Base-by-base conservation (phyloP, 139 green algal species). In the Volvox reticuliferus region DNA sequence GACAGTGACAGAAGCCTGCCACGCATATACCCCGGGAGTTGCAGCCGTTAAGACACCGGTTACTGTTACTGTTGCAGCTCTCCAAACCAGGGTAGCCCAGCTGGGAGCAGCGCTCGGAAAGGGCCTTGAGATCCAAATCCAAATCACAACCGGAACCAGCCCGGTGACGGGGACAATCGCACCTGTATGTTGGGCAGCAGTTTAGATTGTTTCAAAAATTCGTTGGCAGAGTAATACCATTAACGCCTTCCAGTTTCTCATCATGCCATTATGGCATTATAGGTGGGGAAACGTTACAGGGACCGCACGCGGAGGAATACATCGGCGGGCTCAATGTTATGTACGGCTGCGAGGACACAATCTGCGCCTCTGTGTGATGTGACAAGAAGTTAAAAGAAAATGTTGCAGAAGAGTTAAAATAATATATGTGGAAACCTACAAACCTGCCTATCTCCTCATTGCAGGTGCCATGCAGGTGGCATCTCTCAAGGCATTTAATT, bases 41-140 rank as follows among this genome's bases (percentile, higher is more conserved):
- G 87, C 91, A 93, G 61, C 17, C 73, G 79, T 93, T 93, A 24
- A 88, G 20, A 82, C 91, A 93, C 33, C 21, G 28, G 44, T 86
- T 86, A n/a, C 3, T 79, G 6, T 65, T 17, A 63, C 32, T 67
- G 65, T 17, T 30, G 82, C 82, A 88, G 82, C 63, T 50, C 32
- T 44, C 20, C 2, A 88, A 18, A 14, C 63, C 65, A 18, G 30
- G 12, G 63, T 67, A 79, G 32, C 33, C 65, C 32, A 79, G 17
- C 32, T 73, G 13, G 5, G 12, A 16, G 82, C 83, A 88, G 22
- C 83, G 83, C 24, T 80, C 16, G 16, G 20, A 18, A 1, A 88
- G 67, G 26, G 35, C 36, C 14, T 2, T 28, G 1, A 44, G 26
- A 2, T 82, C n/a, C 0, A 89, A 67, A 35, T 89, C 69, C 37